Evolutionary conservation across 495 filamentous ascomycete genomes (phyloP).

Genomic region (Evernia prunastri): DNA sequence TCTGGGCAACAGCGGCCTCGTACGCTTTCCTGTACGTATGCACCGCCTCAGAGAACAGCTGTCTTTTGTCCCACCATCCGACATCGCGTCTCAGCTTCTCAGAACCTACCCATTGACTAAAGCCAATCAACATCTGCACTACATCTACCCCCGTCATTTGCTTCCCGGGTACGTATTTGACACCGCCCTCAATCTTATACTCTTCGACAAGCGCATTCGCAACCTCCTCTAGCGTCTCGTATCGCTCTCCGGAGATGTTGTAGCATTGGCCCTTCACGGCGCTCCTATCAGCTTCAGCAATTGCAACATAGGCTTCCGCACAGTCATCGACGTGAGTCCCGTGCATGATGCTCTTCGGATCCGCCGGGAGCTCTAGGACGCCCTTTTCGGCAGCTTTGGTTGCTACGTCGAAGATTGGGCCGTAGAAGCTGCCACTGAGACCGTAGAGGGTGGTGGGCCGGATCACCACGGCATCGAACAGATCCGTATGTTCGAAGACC

Average conservation of each 20-base stretch:
- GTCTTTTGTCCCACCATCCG: constrained; percentile 36
- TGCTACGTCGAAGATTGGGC: constrained; percentile 30
- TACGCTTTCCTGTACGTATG: constrained; percentile 36
- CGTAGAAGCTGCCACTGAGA: constrained; percentile 36
- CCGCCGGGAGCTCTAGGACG: constrained; percentile 26
- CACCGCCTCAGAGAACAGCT: constrained; percentile 34
- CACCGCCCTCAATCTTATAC: constrained; percentile 29
- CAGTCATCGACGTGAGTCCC: constrained; percentile 41
- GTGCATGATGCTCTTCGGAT: constrained; percentile 36
- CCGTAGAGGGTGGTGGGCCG: constrained; percentile 38
- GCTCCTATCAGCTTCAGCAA: constrained; percentile 28
- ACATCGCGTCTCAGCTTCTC: constrained; percentile 36
- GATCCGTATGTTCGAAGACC: constrained; percentile 28
- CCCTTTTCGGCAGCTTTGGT: constrained; percentile 18
- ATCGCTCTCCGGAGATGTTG: constrained; percentile 35
- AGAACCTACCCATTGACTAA: constrained; percentile 38
- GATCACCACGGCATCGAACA: constrained; percentile 36
- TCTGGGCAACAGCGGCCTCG: constrained; percentile 30
- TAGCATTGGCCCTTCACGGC: constrained; percentile 34
- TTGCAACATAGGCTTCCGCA: constrained; percentile 37
- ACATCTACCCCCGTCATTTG: not conserved
- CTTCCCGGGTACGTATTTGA: constrained; percentile 7
- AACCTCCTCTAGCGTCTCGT: constrained; percentile 36
- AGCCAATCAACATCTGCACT: constrained; percentile 28
- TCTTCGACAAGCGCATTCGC: constrained; percentile 31